These are phyloP conservation scores for Centaurea solstitialis DNA, from an alignment of 129 eudicot genomes.

Conservation along the genomic window DNA sequence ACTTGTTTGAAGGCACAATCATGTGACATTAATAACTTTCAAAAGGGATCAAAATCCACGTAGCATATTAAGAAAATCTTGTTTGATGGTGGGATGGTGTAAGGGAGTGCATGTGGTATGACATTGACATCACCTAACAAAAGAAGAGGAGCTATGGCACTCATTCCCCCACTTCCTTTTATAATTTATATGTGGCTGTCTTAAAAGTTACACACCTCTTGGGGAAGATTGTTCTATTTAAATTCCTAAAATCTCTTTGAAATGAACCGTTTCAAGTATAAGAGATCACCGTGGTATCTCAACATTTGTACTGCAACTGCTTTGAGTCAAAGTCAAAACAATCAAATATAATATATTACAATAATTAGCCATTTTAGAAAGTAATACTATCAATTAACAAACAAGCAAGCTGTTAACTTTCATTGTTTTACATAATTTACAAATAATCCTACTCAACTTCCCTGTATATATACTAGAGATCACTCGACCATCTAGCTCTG, in stretches of 20 bases:
- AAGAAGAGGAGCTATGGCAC: background rate
- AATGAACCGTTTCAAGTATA: background rate
- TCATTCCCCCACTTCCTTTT: background rate
- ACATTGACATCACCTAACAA: background rate
- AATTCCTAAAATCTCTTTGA: background rate
- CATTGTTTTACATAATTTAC: background rate
- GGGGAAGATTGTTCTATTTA: background rate
- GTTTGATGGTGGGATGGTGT: background rate
- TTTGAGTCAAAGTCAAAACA: background rate
- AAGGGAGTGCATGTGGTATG: background rate
- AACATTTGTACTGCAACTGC: background rate
- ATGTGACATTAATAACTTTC: background rate
- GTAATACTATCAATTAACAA: background rate
- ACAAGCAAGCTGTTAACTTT: background rate
- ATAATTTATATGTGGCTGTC: background rate
- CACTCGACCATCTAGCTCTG: background rate
- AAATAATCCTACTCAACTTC: background rate
- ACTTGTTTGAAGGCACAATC: background rate
- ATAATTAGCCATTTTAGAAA: too few relatives aligned
- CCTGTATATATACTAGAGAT: conserved; percentile 10
- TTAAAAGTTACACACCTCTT: background rate
- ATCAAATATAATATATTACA: background rate
- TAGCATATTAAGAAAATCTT: background rate
- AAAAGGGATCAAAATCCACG: background rate
- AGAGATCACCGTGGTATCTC: background rate